Base-by-base conservation (phyloP, 2,329 filamentous ascomycete species). In the Dactylellina haptotyla region DNA sequence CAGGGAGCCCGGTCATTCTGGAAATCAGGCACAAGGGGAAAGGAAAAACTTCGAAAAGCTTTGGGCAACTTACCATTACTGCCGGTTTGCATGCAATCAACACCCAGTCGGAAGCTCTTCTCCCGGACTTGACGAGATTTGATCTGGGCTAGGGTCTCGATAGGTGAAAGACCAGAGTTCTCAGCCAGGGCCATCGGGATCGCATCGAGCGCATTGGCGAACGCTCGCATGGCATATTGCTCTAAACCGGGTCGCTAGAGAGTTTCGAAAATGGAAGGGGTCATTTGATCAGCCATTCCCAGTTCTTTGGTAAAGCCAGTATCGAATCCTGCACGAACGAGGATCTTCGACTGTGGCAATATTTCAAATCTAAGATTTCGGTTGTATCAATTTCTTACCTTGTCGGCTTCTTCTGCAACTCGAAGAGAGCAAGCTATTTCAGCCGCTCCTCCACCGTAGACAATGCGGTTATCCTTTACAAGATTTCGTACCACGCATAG, bases 191-290 rank as follows among this genome's bases (percentile, higher is more conserved):
- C 92, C 92, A 99, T 95, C 32, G 95, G 95, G 0, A 99, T 86
- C 1, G 91, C 86, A 81, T 99, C 95, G 34, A 99, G 87, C 3
- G 95, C 96, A 82, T 98, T 94, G 74, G 95, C 88, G 80, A 99
- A 99, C 23, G 95, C 95, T 75, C 95, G 91, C 94, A 99, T 99
- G 76, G 94, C 93, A 82, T 99, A 99, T 83, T 99, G 95, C 83
- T 97, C 94, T 39, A 99, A 87, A n/a, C 95, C 95, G 23, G 93
- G 92, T 58, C 92, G 97, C 88, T 88, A 80, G 62, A 67, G 30
- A 54, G 51, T 43, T 57, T 25, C 39, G 67, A 37, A 77, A 72
- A 67, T n/a, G 75, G 43, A 59, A 37, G n/a, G 48, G 50, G 67
- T 72, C 67, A 72, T 58, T 71, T 72, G 67, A 72, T 72, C 67